These are phyloP conservation scores for Trifolium subterraneum DNA, from an alignment of 306 rosid species.

Conservation along the genomic window DNA sequence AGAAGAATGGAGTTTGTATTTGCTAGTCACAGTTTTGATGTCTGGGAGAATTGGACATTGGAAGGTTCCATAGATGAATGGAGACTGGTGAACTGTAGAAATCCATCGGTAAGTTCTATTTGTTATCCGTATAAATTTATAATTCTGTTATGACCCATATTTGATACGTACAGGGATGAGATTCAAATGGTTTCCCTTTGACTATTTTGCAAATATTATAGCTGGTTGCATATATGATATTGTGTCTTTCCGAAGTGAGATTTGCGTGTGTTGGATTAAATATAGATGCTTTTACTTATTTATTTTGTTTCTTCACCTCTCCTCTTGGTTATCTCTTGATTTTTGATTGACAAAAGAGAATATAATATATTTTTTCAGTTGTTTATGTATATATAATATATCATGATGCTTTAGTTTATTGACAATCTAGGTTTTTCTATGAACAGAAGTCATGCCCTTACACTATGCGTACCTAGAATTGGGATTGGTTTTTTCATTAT, in stretches of 20 bases:
- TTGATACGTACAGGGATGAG: constrained; percentile 12
- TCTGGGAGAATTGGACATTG: constrained; percentile 93
- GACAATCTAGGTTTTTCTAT: constrained; percentile 18
- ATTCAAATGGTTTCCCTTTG: constrained; percentile 18
- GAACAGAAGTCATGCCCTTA: constrained; percentile 1
- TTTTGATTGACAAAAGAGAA: no score
- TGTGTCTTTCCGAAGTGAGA: constrained; percentile 21
- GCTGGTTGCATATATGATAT: constrained; percentile 26
- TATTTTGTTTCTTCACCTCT: constrained; percentile 16
- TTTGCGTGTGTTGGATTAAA: neutral
- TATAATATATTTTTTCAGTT: no score
- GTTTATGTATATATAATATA: neutral
- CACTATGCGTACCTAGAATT: constrained; percentile 8
- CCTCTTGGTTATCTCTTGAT: constrained; percentile 7
- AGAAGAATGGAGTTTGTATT: constrained; percentile 93
- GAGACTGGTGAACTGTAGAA: constrained; percentile 88
- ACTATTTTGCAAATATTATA: constrained; percentile 10
- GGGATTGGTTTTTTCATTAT: constrained; percentile 17
- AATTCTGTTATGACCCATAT: constrained; percentile 26
- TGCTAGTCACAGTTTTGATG: constrained; percentile 99
- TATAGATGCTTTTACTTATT: constrained; percentile 19
- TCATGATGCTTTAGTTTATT: constrained; percentile 15
- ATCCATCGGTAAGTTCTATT: constrained; percentile 66
- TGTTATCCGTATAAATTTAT: constrained; percentile 11
- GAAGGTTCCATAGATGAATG: constrained; percentile 91